Evolutionary conservation across 805 yeast species (phyloP).

Genomic region (Ogataea paraovalis): DNA sequence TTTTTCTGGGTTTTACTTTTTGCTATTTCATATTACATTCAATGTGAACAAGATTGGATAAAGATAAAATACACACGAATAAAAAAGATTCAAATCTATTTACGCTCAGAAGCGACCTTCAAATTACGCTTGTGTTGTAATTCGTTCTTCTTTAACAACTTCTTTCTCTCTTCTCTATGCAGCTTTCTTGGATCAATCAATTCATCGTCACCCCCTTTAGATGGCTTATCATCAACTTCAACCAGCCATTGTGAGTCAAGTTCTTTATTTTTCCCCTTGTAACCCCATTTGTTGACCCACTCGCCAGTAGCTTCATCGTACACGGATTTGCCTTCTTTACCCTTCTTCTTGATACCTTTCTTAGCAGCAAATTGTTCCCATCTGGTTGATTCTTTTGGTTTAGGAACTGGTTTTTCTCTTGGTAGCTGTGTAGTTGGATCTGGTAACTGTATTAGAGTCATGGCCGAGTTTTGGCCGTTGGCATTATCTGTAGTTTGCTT

Average conservation of each 20-base stretch:
- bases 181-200: conserved; percentile 84
- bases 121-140: conserved; percentile 81
- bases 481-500: conserved; percentile 62
- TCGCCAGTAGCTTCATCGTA: conserved; percentile 86
- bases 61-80: not conserved
- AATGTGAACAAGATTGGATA: not conserved
- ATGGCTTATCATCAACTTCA: conserved; percentile 76
- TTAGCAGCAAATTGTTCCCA: conserved; percentile 97
- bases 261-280: conserved; percentile 85
- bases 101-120: conserved; percentile 31
- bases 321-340: conserved; percentile 82
- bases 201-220: conserved; percentile 48
- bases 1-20: too few relatives aligned
- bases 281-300: conserved; percentile 99
- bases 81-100: not conserved
- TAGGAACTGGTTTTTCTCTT: conserved; percentile 93
- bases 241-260: conserved; percentile 92
- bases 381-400: conserved; percentile 85
- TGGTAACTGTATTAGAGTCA: conserved; percentile 83
- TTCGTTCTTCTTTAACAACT: conserved; percentile 77
- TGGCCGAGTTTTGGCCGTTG: conserved; percentile 58
- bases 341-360: conserved; percentile 91
- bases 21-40: too few relatives aligned
- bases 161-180: conserved; percentile 78
- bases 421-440: conserved; percentile 80